These are phyloP conservation scores for Drosera spatulata DNA, from an alignment of 179 eudicot species.

Conservation along the genomic window DNA sequence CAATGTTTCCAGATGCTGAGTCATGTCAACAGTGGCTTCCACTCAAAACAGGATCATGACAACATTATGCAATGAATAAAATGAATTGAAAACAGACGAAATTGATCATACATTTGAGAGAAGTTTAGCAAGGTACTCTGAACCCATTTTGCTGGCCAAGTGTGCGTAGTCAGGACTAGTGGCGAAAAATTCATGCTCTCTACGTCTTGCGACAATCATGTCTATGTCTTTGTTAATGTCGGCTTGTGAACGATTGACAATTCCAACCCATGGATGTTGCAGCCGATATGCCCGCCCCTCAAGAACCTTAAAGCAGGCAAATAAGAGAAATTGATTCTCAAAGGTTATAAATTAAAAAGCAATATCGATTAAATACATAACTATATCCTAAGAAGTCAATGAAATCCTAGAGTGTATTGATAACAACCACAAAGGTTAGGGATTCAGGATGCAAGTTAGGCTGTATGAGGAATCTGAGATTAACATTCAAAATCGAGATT, in stretches of 20 bases:
- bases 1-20: slow-evolving; percentile 47
- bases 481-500: too few relatives aligned
- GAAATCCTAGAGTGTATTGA: too few relatives aligned
- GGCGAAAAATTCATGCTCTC: slow-evolving; percentile 46
- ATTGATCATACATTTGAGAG: slow-evolving; percentile 37
- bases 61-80: neutral
- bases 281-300: slow-evolving; percentile 57
- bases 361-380: neutral
- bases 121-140: slow-evolving; percentile 56
- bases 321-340: neutral
- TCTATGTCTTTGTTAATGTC: slow-evolving; percentile 47
- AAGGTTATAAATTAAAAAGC: neutral
- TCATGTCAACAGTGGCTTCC: neutral
- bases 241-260: slow-evolving; percentile 67
- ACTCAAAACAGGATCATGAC: slow-evolving; percentile 1
- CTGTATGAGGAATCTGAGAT: too few relatives aligned
- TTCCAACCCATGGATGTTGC: slow-evolving; percentile 66
- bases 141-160: slow-evolving; percentile 48
- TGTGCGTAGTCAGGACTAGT: slow-evolving; percentile 58
- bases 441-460: too few relatives aligned
- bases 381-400: neutral
- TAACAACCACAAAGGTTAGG: too few relatives aligned
- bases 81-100: neutral
- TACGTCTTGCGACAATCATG: slow-evolving; percentile 50
- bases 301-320: slow-evolving; percentile 36